These are phyloP conservation scores for Colletotrichum sidae DNA, from an alignment of 2,329 filamentous ascomycete genomes.

Conservation along the genomic window DNA sequence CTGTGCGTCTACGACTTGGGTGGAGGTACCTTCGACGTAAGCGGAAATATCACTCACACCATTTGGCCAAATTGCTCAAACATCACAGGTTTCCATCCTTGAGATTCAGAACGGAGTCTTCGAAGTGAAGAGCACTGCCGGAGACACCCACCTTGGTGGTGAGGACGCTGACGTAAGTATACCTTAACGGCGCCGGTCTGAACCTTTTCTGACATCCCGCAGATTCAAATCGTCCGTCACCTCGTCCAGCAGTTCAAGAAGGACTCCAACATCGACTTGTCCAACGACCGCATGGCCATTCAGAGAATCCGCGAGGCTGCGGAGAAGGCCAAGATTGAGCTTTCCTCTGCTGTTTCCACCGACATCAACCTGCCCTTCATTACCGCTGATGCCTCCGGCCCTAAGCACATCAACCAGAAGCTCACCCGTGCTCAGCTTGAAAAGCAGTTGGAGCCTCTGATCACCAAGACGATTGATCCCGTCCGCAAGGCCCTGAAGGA, in stretches of 20 bases:
- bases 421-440: constrained; percentile 93
- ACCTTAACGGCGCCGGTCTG: too few relatives aligned
- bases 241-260: constrained; percentile 97
- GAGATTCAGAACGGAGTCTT: constrained; percentile 99
- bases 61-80: too few relatives aligned
- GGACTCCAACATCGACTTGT: constrained; percentile 90
- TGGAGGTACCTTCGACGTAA: constrained; percentile 95
- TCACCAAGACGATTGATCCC: constrained; percentile 87
- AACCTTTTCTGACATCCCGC: too few relatives aligned
- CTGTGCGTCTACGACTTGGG: constrained; percentile 98
- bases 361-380: constrained; percentile 99
- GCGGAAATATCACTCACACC: too few relatives aligned
- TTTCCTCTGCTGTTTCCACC: constrained; percentile 93
- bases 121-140: constrained; percentile 99
- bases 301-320: constrained; percentile 98
- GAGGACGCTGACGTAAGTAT: constrained; percentile 83
- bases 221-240: constrained; percentile 89
- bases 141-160: constrained; percentile 97
- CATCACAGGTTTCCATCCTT: constrained; percentile 76
- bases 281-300: constrained; percentile 95
- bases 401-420: constrained; percentile 98
- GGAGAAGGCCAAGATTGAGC: constrained; percentile 99
- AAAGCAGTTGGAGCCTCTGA: constrained; percentile 90
- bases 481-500: constrained; percentile 98
- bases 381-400: constrained; percentile 92